A percentile compares a stretch with the other conserved stretches of the same genome.
phyloP scores from a whole-genome alignment of 169 alveolate genomes.

The Plasmodium knowlesi region DNA sequence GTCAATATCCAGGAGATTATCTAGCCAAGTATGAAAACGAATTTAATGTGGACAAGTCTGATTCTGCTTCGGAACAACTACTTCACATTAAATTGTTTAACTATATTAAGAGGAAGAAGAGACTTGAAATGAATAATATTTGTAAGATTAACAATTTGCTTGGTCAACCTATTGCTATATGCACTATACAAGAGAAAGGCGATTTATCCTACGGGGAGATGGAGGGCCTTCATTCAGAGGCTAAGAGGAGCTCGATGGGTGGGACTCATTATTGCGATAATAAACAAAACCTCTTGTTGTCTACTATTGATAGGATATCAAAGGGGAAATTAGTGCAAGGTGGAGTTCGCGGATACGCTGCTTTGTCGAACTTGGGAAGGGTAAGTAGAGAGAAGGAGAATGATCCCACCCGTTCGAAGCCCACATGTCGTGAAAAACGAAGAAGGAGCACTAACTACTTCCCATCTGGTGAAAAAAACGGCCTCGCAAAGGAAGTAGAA shows the following conservation, averaged over 20 bases:
- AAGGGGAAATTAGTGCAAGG: background rate
- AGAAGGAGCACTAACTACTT: background rate
- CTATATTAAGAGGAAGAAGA: slow-evolving; percentile 58
- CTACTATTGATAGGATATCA: slow-evolving; percentile 7
- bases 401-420: background rate
- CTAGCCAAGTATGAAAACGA: slow-evolving; percentile 60
- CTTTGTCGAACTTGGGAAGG: background rate
- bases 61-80: slow-evolving; percentile 15
- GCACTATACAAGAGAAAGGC: slow-evolving; percentile 30
- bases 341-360: background rate
- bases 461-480: background rate
- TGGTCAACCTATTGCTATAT: slow-evolving; percentile 74
- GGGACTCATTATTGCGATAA: background rate
- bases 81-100: slow-evolving; percentile 62
- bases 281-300: background rate
- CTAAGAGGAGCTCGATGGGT: background rate
- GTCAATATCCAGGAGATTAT: slow-evolving; percentile 74
- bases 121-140: slow-evolving; percentile 68
- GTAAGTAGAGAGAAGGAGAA: background rate
- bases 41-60: slow-evolving; percentile 28
- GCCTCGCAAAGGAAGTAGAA: background rate
- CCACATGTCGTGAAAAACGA: background rate
- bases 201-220: background rate
- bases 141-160: slow-evolving; percentile 59
- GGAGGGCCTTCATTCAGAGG: background rate